A percentile compares a stretch with the other conserved stretches of the same genome.
Evolutionary conservation across 2,329 filamentous ascomycete species (phyloP).

Genomic region (Coleophoma cylindrospora): DNA sequence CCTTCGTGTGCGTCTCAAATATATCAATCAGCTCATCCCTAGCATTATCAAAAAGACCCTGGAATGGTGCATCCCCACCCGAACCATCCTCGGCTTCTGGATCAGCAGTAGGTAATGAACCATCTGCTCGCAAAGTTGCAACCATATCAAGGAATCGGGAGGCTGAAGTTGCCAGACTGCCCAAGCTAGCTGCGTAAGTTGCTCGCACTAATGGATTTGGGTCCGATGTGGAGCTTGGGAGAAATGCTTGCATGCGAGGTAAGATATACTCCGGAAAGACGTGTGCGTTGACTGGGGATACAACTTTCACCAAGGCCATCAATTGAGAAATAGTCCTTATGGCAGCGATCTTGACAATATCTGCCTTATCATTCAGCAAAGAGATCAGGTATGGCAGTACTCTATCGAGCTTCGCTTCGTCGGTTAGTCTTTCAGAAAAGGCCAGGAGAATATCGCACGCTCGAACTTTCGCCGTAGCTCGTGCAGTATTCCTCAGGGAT

Average conservation of each 20-base stretch:
- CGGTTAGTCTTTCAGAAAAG: conserved; percentile 85
- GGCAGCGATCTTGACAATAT: conserved; percentile 80
- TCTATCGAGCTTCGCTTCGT: conserved; percentile 92
- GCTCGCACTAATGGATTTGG: conserved; percentile 72
- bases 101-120: conserved; percentile 71
- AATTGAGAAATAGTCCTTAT: conserved; percentile 85
- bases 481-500: conserved; percentile 82
- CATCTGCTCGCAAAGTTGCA: conserved; percentile 79
- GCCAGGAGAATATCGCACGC: conserved; percentile 89
- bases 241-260: conserved; percentile 57
- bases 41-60: conserved; percentile 84
- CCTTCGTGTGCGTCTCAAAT: conserved; percentile 85
- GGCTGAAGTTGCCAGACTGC: conserved; percentile 81
- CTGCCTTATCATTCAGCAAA: conserved; percentile 74
- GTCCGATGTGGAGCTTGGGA: conserved; percentile 44
- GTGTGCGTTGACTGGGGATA: conserved; percentile 71
- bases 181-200: conserved; percentile 89
- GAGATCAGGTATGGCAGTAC: conserved; percentile 86
- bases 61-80: conserved; percentile 65
- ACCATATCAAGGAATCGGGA: conserved; percentile 86
- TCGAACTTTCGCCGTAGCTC: conserved; percentile 79
- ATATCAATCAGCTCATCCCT: conserved; percentile 74
- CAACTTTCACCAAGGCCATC: conserved; percentile 79
- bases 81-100: conserved; percentile 72
- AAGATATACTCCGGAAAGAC: conserved; percentile 65